Conservation (phyloP, 169 alveolate species). For the Plasmodium malariae region DNA sequence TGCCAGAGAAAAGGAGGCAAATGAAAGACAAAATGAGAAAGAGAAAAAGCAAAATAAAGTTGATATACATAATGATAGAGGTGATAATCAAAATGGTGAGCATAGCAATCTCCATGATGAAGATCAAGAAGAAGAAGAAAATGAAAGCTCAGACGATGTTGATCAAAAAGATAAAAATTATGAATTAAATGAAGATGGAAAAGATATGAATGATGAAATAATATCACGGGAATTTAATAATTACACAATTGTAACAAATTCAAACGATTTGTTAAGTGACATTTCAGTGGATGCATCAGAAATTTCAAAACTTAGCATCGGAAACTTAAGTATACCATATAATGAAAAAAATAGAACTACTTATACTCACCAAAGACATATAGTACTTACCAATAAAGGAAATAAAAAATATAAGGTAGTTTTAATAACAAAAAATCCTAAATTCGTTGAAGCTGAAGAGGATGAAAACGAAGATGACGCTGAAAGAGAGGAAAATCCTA, state of each 20-base stretch:
- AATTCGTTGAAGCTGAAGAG: slow-evolving; percentile 14
- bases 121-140: not conserved
- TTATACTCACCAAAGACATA: slow-evolving; percentile 64
- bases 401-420: slow-evolving; percentile 41
- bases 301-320: slow-evolving; percentile 41
- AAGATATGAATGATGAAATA: not conserved
- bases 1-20: not conserved
- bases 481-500: not conserved
- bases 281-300: slow-evolving; percentile 58
- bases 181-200: not conserved
- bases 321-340: slow-evolving; percentile 25
- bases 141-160: too few species aligned
- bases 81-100: not conserved
- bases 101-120: not conserved
- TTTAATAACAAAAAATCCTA: slow-evolving; percentile 62
- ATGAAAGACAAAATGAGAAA: not conserved
- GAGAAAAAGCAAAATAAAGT: not conserved
- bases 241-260: slow-evolving; percentile 42
- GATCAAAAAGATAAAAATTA: not conserved
- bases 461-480: not conserved
- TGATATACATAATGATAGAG: not conserved
- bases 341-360: slow-evolving; percentile 10
- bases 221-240: slow-evolving; percentile 20
- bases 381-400: slow-evolving; percentile 47
- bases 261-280: slow-evolving; percentile 35